Conservation (phyloP, 2,329 filamentous ascomycete genomes). For the Claviceps sp. region DNA sequence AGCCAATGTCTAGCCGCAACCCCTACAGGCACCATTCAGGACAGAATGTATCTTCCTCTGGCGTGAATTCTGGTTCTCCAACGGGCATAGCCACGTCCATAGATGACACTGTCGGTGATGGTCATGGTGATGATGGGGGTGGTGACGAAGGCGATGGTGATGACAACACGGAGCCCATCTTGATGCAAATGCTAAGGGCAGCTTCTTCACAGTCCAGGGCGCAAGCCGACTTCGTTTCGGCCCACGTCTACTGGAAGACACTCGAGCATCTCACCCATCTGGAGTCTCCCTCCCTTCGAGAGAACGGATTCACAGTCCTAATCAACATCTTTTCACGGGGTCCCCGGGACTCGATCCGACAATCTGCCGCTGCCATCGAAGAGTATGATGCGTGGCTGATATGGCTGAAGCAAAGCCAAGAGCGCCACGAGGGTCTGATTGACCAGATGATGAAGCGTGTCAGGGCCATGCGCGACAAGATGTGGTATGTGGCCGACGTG, state of each 20-base stretch:
- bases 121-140: neutral
- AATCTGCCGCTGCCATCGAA: slow-evolving; percentile 59
- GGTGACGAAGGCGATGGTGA: slow-evolving; percentile 4
- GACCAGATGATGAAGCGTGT: slow-evolving; percentile 63
- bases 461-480: slow-evolving; percentile 75
- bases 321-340: slow-evolving; percentile 62
- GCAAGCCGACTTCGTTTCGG: slow-evolving; percentile 69
- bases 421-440: slow-evolving; percentile 60
- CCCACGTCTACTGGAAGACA: slow-evolving; percentile 76
- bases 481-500: slow-evolving; percentile 97
- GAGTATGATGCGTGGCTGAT: slow-evolving; percentile 73
- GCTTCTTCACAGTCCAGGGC: slow-evolving; percentile 66
- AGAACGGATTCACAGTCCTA: slow-evolving; percentile 57
- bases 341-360: slow-evolving; percentile 54
- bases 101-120: neutral
- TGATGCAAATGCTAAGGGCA: slow-evolving; percentile 62
- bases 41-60: slow-evolving; percentile 6
- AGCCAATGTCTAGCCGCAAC: slow-evolving; percentile 42
- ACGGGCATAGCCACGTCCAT: neutral
- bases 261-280: slow-evolving; percentile 57
- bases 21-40: slow-evolving; percentile 34
- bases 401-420: slow-evolving; percentile 71
- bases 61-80: slow-evolving; percentile 7
- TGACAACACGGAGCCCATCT: slow-evolving; percentile 35
- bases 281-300: slow-evolving; percentile 45